Evolutionary conservation across 768 basidiomycete genomes (phyloP).

Genomic region (Cystofilobasidium bisporidii): DNA sequence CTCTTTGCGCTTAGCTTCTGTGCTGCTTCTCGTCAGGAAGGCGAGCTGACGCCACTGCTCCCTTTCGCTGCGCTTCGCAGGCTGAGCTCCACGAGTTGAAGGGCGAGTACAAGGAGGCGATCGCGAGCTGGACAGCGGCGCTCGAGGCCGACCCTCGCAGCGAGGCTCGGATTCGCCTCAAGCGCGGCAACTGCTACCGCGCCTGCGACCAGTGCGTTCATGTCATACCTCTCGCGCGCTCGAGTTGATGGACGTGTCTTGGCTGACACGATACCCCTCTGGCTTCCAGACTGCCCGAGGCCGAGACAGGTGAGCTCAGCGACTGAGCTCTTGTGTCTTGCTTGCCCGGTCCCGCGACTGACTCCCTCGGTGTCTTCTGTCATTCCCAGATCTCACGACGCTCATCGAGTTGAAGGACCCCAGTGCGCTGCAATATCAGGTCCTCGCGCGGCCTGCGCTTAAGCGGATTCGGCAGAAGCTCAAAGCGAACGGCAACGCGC

Average conservation of each 20-base stretch:
- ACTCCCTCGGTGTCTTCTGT: too few relatives aligned
- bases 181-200: background rate
- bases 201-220: background rate
- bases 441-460: background rate
- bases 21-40: too few relatives aligned
- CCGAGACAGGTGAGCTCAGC: background rate
- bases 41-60: background rate
- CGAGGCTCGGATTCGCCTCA: background rate
- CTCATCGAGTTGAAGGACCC: background rate
- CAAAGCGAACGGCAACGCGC: background rate
- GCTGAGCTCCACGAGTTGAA: background rate
- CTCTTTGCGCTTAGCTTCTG: too few relatives aligned
- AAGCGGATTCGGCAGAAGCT: constrained; percentile 1
- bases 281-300: background rate
- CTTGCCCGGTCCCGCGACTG: too few relatives aligned
- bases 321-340: too few relatives aligned
- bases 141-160: background rate
- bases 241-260: too few relatives aligned
- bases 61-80: background rate
- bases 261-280: too few relatives aligned
- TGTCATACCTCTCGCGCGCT: too few relatives aligned
- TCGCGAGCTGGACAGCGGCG: background rate
- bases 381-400: background rate
- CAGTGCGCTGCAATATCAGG: background rate
- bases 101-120: background rate